Evolutionary conservation across 108 stramenopile genomes (phyloP).

Genomic region (Cylindrotheca fusiformis): DNA sequence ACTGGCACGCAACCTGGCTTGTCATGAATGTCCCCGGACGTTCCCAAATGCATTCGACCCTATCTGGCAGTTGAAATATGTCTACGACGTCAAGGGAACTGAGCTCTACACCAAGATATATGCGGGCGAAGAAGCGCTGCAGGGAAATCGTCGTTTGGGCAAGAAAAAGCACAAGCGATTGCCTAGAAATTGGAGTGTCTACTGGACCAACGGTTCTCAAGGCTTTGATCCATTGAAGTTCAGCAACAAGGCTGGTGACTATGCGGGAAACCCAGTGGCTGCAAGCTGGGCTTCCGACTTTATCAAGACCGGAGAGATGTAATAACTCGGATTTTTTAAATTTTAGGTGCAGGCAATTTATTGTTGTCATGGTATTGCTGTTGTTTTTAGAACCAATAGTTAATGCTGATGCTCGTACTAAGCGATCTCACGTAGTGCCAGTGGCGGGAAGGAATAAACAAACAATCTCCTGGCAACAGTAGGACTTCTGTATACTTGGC

Average conservation of each 20-base stretch:
- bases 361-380: neutral
- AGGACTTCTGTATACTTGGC: slow-evolving; percentile 40
- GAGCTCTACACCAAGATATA: neutral
- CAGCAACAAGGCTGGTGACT: slow-evolving; percentile 34
- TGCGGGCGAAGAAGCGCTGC: slow-evolving; percentile 1
- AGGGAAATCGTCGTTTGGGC: neutral
- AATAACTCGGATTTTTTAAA: neutral
- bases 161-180: slow-evolving; percentile 13
- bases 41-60: slow-evolving; percentile 43
- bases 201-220: slow-evolving; percentile 17
- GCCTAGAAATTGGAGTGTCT: slow-evolving; percentile 35
- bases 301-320: slow-evolving; percentile 5
- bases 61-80: slow-evolving; percentile 59
- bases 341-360: neutral
- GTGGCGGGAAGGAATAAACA: slow-evolving; percentile 56
- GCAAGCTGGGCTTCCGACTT: slow-evolving; percentile 7
- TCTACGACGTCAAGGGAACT: slow-evolving; percentile 26
- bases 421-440: slow-evolving; percentile 71
- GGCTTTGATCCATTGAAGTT: slow-evolving; percentile 50
- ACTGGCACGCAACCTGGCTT: slow-evolving; percentile 32
- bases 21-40: slow-evolving; percentile 32
- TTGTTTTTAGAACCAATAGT: slow-evolving; percentile 48
- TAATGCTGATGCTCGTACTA: slow-evolving; percentile 51
- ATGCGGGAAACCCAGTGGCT: slow-evolving; percentile 2
- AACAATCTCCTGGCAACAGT: slow-evolving; percentile 57